Base-by-base conservation (phyloP, 1,284 basidiomycete species). In the Stygiomarasmius scandens region DNA sequence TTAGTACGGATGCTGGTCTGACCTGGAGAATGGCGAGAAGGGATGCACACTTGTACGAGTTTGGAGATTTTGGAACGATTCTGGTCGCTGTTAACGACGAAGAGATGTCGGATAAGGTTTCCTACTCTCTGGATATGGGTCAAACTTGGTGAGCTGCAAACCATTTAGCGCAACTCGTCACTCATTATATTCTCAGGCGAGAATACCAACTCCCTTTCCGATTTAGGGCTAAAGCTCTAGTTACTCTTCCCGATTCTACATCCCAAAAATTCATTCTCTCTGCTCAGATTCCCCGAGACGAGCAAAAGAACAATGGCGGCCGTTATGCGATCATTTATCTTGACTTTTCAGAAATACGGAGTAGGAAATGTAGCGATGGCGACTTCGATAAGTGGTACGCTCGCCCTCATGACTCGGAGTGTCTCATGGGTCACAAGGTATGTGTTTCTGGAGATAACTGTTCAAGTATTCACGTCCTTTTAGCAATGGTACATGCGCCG, bases 371-470 rank as follows among this genome's bases (percentile, higher is more conserved):
- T 63, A 71, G 58, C 0, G 83, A 88, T 0, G 61, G 65, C 6
- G 97, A 98, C 70, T 91, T 93, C 66, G 95, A 98, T 73, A 82
- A 74, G 58, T 99, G 95, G 95, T 92, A 92, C 72, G 95, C 92
- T 3, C 78, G 92, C 51, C 77, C 81, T 19, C 74, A 76, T 10
- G 77, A 79, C 41, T 81, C 82, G 34, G 85, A 94, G 64, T 99
- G 96, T 73, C 74, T 99, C 23, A 96, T 99, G 93, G 96, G 96
- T 1, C 93, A 94, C 71, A 95, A 92, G 83, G 92, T 90, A 60
- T 44, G 80, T 69, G 25, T 46, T 52, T 38, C 8, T 25, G 24
- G 32, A 23, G 12, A 32, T 46, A 12, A 32, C 4, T 25, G 27
- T 8, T 34, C 5, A 24, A 50, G n/a, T 14, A 8, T 11, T 58